phyloP scores from a whole-genome alignment of 331 rosid species.

The Ulmus americana region DNA sequence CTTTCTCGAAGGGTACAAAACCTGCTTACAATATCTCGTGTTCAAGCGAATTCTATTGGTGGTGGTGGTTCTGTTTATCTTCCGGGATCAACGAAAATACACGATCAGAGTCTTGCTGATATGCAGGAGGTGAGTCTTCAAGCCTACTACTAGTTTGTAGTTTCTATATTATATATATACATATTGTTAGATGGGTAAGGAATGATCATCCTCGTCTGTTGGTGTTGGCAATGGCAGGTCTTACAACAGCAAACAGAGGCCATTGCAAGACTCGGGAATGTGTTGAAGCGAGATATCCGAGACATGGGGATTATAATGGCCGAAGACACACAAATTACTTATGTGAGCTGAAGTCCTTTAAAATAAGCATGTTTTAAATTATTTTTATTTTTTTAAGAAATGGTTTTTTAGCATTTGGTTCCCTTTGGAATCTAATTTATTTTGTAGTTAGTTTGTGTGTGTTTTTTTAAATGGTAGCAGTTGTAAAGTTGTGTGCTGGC shows the following conservation, averaged over 20 bases:
- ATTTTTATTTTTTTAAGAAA: too few species aligned
- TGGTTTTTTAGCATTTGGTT: too few species aligned
- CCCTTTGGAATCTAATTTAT: too few species aligned
- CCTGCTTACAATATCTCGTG: constrained; percentile 58
- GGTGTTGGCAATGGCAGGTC: constrained; percentile 32
- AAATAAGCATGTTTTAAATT: too few species aligned
- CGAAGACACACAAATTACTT: constrained; percentile 29
- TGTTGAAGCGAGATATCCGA: constrained; percentile 59
- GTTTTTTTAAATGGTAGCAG: too few species aligned
- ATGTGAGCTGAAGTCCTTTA: too few species aligned
- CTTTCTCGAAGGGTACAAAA: constrained; percentile 35
- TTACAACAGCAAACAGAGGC: constrained; percentile 72
- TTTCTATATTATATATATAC: too few species aligned
- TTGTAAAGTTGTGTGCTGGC: too few species aligned
- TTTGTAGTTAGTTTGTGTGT: too few species aligned
- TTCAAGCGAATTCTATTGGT: constrained; percentile 56
- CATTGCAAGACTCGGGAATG: constrained; percentile 60
- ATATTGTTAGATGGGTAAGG: too few species aligned
- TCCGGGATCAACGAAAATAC: constrained; percentile 81
- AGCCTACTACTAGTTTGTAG: too few species aligned
- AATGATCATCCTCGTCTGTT: too few species aligned
- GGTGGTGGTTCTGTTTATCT: constrained; percentile 55
- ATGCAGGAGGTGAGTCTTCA: constrained; percentile 67
- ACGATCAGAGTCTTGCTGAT: constrained; percentile 73
- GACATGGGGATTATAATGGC: constrained; percentile 65